Evolutionary conservation across 495 filamentous ascomycete species (phyloP), one percentile per base, ranked within the genome.

Genomic region (Xylaria grammica): DNA sequence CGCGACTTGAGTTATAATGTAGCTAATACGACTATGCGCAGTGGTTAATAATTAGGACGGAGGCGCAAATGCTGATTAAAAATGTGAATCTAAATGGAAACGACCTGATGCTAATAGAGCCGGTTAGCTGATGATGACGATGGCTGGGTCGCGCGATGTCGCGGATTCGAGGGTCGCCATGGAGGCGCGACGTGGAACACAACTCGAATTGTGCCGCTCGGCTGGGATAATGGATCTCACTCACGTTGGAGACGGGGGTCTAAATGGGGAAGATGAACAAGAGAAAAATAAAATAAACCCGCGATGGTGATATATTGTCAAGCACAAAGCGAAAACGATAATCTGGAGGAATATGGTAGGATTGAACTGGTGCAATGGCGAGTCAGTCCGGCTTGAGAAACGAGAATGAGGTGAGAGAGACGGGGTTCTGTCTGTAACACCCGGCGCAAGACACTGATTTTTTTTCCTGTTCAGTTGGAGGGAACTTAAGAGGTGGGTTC

Each of bases 111-210:
- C 62, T 67, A 62, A 54, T 66, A 36, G 72, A 52, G 62, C 58
- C 72, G 63, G 57, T 69, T 74, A 70, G 78, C 63, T 57, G 69
- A 59, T 68, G 69, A 52, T 73, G 65, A 66, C 38, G 45, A 68
- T 67, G 46, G 22, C 32, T 34, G 24, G 6, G 34, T 60, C 54
- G 63, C 55, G 55, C 63, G 55, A 59, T 48, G 38, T 65, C 56
- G 55, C 49, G 48, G 49, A 53, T 58, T 60, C 48, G 62, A 53
- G 40, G 50, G 56, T 22, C 44, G 62, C 55, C 63, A 54, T 65
- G 5, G 56, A 54, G 63, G 63, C 63, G 63, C 63, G 63, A 65
- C 66, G 44, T 36, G 55, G 44, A 36, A 40, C 26, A 24, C 45
- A 55, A 50, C 57, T 67, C 61, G 57, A 66, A 69, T 62, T 63